These are phyloP conservation scores for Kalanchoe fedtschenkoi DNA, from an alignment of 164 flowering plant species.

Conservation along the genomic window DNA sequence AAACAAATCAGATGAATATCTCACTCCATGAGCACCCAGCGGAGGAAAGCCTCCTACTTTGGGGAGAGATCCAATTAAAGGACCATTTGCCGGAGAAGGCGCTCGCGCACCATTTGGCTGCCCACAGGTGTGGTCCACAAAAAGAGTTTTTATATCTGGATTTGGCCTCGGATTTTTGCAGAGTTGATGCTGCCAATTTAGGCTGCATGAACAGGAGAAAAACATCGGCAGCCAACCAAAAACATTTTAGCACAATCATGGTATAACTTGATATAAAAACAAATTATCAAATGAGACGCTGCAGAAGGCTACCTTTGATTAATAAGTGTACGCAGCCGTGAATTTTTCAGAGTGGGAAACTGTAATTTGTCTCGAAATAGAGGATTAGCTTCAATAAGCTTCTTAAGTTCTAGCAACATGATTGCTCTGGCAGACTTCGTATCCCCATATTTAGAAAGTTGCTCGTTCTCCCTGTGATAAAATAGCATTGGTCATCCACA, in stretches of 20 bases:
- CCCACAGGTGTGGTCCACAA: conserved; percentile 84
- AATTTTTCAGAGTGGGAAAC: conserved; percentile 61
- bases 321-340: conserved; percentile 68
- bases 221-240: background rate
- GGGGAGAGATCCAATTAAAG: conserved; percentile 57
- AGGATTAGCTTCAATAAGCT: conserved; percentile 85
- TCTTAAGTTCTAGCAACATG: conserved; percentile 70
- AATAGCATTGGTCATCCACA: background rate
- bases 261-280: background rate
- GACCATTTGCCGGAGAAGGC: conserved; percentile 73
- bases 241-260: background rate
- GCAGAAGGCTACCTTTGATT: conserved; percentile 64
- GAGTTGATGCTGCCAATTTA: conserved; percentile 92
- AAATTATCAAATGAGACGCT: too few relatives aligned
- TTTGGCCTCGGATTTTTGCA: conserved; percentile 85
- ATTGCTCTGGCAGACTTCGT: conserved; percentile 73
- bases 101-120: conserved; percentile 87
- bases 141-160: conserved; percentile 87
- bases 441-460: conserved; percentile 77
- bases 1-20: conserved; percentile 4
- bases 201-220: conserved; percentile 26
- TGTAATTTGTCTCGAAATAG: conserved; percentile 72
- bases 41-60: conserved; percentile 79
- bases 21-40: conserved; percentile 70
- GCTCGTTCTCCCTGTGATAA: conserved; percentile 63